Percentiles rank a stretch among this genome's conserved stretches.
Conservation (phyloP, 768 basidiomycete genomes). For the Boletus sp. region DNA sequence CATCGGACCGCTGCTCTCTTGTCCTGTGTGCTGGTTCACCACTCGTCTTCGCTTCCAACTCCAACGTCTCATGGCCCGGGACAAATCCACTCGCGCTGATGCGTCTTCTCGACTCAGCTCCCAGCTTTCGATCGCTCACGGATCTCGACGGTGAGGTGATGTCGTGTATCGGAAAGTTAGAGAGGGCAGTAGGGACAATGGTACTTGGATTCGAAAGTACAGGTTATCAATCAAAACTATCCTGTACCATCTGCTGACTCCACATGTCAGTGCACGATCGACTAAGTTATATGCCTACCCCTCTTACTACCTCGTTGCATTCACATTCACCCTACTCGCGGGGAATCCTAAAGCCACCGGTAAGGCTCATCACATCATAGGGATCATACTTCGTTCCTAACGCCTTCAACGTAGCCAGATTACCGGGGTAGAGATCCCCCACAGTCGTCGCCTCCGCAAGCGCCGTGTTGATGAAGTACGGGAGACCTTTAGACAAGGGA, state of each 20-base stretch:
- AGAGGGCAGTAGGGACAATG: slow-evolving; percentile 44
- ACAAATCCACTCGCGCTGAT: slow-evolving; percentile 60
- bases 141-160: slow-evolving; percentile 56
- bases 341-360: neutral
- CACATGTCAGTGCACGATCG: too few species aligned
- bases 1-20: slow-evolving; percentile 17
- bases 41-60: slow-evolving; percentile 53
- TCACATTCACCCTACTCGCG: too few species aligned
- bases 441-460: slow-evolving; percentile 1
- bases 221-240: too few species aligned
- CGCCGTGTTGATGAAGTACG: slow-evolving; percentile 8
- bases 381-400: slow-evolving; percentile 5
- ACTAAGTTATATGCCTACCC: too few species aligned
- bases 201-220: too few species aligned
- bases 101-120: slow-evolving; percentile 75
- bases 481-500: neutral
- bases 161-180: slow-evolving; percentile 42
- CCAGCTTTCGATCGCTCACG: slow-evolving; percentile 67
- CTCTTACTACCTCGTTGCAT: too few species aligned
- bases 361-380: neutral
- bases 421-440: slow-evolving; percentile 3
- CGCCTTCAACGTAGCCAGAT: neutral
- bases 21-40: neutral
- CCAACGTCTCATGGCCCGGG: slow-evolving; percentile 76
- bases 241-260: too few species aligned